Conservation (phyloP, 805 yeast genomes). For the Metschnikowia henanensis region DNA sequence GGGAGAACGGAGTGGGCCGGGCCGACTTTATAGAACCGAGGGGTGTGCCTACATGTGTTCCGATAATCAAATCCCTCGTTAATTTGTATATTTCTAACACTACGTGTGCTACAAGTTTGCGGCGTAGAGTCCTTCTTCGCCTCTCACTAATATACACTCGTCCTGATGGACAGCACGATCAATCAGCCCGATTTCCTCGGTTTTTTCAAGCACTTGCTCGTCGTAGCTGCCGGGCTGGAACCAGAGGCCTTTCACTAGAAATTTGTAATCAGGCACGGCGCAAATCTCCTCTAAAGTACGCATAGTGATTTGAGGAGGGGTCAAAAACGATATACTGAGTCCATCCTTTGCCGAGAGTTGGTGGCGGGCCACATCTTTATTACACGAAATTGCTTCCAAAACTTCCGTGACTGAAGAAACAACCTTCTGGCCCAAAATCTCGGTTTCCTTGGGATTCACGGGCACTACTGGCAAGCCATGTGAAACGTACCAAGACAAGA, state of each 20-base stretch:
- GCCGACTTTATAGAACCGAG: neutral
- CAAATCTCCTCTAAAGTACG: conserved; percentile 36
- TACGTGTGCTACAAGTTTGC: conserved; percentile 33
- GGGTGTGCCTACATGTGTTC: too few relatives aligned
- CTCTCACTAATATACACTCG: conserved; percentile 71
- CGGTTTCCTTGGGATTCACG: conserved; percentile 55
- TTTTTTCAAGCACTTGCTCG: conserved; percentile 44
- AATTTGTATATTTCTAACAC: too few relatives aligned
- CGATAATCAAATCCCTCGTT: too few relatives aligned
- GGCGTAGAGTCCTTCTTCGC: conserved; percentile 49
- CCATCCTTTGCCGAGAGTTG: conserved; percentile 39
- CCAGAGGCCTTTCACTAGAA: conserved; percentile 62
- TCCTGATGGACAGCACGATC: conserved; percentile 46
- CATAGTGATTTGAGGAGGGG: conserved; percentile 65
- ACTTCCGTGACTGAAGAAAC: conserved; percentile 31
- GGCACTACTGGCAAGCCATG: conserved; percentile 63
- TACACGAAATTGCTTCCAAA: conserved; percentile 20
- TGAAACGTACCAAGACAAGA: conserved; percentile 63
- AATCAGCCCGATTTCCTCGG: conserved; percentile 33
- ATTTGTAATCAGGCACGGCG: conserved; percentile 39
- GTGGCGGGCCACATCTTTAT: conserved; percentile 24
- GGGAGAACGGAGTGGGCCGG: too few relatives aligned
- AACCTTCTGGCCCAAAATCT: conserved; percentile 47
- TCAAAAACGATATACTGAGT: conserved; percentile 64
- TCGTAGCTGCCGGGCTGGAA: conserved; percentile 83